Evolutionary conservation across 202 grass and related monocot species (phyloP).

Genomic region (Schoenoplectus triqueter): DNA sequence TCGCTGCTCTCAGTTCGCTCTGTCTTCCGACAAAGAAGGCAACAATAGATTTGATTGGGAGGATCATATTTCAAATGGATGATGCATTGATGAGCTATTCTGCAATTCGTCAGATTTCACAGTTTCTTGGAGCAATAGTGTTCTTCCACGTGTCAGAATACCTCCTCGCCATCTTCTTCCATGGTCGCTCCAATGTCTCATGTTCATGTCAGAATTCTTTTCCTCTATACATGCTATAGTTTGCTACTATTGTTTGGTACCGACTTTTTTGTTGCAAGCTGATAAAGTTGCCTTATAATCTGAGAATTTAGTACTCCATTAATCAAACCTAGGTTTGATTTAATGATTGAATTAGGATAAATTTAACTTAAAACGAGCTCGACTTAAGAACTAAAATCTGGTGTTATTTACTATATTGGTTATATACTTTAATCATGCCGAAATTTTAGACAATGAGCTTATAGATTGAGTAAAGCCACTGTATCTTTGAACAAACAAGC

Average conservation of each 20-base stretch:
- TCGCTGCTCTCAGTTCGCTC: not conserved
- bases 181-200: conserved; percentile 67
- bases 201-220: conserved; percentile 55
- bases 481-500: too few species aligned
- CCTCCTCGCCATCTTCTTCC: conserved; percentile 64
- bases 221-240: not conserved
- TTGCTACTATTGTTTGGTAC: not conserved
- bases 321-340: not conserved
- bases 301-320: not conserved
- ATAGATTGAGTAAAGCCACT: not conserved
- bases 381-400: conserved; percentile 3
- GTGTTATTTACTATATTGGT: not conserved
- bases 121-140: conserved; percentile 56
- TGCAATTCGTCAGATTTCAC: conserved; percentile 52
- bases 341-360: conserved; percentile 1
- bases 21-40: conserved; percentile 23
- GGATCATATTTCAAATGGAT: conserved; percentile 8
- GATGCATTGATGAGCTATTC: conserved; percentile 31
- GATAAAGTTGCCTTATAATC: not conserved
- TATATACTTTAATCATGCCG: not conserved
- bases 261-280: not conserved
- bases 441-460: not conserved
- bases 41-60: conserved; percentile 6
- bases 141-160: conserved; percentile 88
- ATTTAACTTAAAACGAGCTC: not conserved